Evolutionary conservation across 495 filamentous ascomycete species (phyloP).

Genomic region (Hypoxylon subgilvum): DNA sequence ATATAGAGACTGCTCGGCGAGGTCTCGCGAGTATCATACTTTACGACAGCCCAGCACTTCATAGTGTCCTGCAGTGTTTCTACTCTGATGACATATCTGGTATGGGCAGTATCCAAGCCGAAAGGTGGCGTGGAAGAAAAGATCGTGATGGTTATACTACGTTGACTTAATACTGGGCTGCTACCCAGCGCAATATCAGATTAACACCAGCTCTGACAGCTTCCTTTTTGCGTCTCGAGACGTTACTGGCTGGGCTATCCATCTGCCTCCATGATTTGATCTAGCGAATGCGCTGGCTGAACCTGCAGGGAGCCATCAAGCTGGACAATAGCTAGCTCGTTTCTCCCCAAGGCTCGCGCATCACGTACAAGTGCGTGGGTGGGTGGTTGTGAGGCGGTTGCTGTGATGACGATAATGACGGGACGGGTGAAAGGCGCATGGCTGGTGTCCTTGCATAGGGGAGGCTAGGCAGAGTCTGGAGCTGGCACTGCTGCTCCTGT

Average conservation of each 20-base stretch:
- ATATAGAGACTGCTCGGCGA: constrained; percentile 36
- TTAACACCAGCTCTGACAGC: too few relatives aligned
- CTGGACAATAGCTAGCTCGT: not conserved
- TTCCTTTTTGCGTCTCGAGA: constrained; percentile 2
- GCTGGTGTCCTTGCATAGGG: not conserved
- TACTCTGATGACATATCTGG: too few relatives aligned
- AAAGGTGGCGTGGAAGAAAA: too few relatives aligned
- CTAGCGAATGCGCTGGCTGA: not conserved
- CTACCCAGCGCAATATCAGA: too few relatives aligned
- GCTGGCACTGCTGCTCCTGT: constrained; percentile 1
- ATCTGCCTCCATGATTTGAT: not conserved
- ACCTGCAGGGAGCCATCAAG: not conserved
- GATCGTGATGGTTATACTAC: too few relatives aligned
- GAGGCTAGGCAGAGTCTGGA: not conserved
- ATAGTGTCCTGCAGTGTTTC: too few relatives aligned
- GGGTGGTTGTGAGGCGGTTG: not conserved
- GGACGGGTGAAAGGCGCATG: constrained; percentile 9
- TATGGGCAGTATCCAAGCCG: too few relatives aligned
- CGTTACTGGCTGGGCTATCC: not conserved
- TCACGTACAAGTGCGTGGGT: not conserved
- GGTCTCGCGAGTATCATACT: not conserved
- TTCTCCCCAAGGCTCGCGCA: too few relatives aligned
- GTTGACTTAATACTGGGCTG: too few relatives aligned
- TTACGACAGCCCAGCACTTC: not conserved
- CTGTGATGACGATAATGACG: constrained; percentile 27